Percentiles rank a stretch among this genome's conserved stretches.
These are phyloP conservation scores for Linderniella brevidens DNA, from an alignment of 257 asterid genomes.

Conservation along the genomic window DNA sequence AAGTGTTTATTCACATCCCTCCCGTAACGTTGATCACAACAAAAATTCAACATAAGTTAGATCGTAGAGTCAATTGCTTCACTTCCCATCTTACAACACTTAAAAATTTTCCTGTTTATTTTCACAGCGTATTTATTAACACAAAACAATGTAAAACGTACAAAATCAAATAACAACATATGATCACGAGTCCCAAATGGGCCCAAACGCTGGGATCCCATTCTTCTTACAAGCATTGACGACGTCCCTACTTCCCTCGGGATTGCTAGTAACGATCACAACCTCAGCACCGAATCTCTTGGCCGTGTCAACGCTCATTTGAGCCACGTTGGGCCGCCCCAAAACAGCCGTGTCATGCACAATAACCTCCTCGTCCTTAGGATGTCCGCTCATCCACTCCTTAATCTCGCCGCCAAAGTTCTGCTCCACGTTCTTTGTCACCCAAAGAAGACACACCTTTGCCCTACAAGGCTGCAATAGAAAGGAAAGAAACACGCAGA, in stretches of 20 bases:
- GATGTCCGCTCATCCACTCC: constrained; percentile 28
- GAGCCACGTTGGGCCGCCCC: constrained; percentile 49
- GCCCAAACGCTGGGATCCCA: constrained; percentile 60
- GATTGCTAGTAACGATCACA: constrained; percentile 62
- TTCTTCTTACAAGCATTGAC: constrained; percentile 38
- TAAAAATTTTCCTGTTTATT: no score
- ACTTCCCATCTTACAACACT: no score
- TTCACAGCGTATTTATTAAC: no score
- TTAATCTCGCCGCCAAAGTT: constrained; percentile 46
- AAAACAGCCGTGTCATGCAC: constrained; percentile 52
- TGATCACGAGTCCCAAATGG: constrained; percentile 15
- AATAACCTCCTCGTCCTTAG: constrained; percentile 29
- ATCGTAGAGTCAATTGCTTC: no score
- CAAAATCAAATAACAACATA: no score
- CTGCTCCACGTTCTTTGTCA: constrained; percentile 50
- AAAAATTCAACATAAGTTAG: no score
- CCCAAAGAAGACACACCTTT: constrained; percentile 46
- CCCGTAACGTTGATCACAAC: no score
- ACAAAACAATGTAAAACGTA: no score
- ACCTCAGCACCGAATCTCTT: constrained; percentile 40
- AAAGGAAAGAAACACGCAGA: constrained; percentile 52
- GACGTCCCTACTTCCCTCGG: constrained; percentile 54
- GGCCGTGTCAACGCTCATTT: constrained; percentile 40
- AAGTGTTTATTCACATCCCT: no score
- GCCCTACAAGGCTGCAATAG: constrained; percentile 46